Conservation (phyloP, 257 asterid genomes). For the Solanum arcanum region DNA sequence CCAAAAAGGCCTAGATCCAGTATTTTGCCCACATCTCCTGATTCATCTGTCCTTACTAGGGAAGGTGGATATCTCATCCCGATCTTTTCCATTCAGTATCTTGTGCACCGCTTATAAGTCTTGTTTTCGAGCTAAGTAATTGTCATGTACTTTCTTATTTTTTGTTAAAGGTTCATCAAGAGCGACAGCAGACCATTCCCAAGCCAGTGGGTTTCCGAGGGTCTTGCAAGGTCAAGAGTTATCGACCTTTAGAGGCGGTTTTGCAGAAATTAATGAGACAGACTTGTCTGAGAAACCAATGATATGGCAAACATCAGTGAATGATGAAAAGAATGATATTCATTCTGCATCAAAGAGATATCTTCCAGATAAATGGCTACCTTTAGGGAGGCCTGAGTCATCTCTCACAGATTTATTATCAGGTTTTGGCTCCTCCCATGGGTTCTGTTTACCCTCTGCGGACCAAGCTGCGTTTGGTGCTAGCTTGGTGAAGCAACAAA, state of each 20-base stretch:
- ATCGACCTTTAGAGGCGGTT: constrained; percentile 62
- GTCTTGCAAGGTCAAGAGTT: constrained; percentile 96
- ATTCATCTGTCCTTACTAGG: constrained; percentile 67
- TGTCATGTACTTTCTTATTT: not conserved
- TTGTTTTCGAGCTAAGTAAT: not conserved
- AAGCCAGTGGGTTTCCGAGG: constrained; percentile 57
- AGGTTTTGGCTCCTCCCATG: constrained; percentile 59
- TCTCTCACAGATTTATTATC: constrained; percentile 69
- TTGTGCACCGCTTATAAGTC: not conserved
- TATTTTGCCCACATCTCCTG: constrained; percentile 63
- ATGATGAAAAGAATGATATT: constrained; percentile 42
- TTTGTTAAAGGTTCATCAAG: constrained; percentile 50
- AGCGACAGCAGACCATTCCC: constrained; percentile 60
- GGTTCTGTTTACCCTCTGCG: constrained; percentile 26
- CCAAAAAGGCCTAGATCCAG: constrained; percentile 69
- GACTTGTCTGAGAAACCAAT: constrained; percentile 60
- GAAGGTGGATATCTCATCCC: constrained; percentile 43
- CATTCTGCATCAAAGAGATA: constrained; percentile 39
- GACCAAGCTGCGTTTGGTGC: constrained; percentile 25
- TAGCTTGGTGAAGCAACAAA: constrained; percentile 18
- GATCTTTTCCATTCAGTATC: not conserved
- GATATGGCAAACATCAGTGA: constrained; percentile 40
- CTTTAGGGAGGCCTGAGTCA: constrained; percentile 55
- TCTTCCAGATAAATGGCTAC: constrained; percentile 50
- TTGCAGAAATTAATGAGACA: constrained; percentile 54